These are phyloP conservation scores for Globisporangium middletonii DNA, from an alignment of 352 stramenopile species.

Conservation along the genomic window DNA sequence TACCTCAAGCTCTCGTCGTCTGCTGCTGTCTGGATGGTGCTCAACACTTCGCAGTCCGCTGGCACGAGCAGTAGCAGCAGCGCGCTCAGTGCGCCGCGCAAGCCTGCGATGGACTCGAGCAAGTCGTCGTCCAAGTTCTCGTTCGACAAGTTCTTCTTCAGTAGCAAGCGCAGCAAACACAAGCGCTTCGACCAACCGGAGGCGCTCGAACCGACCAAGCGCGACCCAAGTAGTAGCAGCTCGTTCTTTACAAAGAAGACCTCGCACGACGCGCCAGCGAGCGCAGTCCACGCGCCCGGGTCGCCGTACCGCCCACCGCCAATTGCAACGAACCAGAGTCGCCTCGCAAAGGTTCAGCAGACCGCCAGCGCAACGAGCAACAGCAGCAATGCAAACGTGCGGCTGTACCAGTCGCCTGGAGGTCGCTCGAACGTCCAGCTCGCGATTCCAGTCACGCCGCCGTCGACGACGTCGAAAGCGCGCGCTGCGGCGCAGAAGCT, in stretches of 20 bases:
- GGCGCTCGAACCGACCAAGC: not conserved
- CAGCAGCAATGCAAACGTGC: conserved; percentile 6
- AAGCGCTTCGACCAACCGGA: conserved; percentile 11
- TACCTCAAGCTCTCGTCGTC: too few relatives aligned
- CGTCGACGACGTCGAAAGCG: conserved; percentile 6
- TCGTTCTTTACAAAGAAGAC: conserved; percentile 13
- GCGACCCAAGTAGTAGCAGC: not conserved
- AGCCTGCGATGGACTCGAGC: conserved; percentile 1
- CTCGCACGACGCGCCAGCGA: not conserved
- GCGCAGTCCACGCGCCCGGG: not conserved
- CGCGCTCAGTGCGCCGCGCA: not conserved
- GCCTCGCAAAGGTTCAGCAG: not conserved
- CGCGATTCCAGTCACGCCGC: conserved; percentile 29
- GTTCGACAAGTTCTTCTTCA: conserved; percentile 19
- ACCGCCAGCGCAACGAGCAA: not conserved
- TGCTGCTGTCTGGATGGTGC: too few relatives aligned
- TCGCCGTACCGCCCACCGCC: conserved; percentile 18
- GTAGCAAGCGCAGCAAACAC: conserved; percentile 7
- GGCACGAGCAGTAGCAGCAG: too few relatives aligned
- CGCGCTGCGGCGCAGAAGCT: not conserved
- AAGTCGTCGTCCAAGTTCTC: conserved; percentile 22
- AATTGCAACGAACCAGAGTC: conserved; percentile 8
- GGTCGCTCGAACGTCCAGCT: conserved; percentile 32
- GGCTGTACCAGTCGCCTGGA: conserved; percentile 29
- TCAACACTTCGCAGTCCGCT: too few relatives aligned